Evolutionary conservation across 352 stramenopile species (phyloP).

Genomic region (Phytophthora megakarya): DNA sequence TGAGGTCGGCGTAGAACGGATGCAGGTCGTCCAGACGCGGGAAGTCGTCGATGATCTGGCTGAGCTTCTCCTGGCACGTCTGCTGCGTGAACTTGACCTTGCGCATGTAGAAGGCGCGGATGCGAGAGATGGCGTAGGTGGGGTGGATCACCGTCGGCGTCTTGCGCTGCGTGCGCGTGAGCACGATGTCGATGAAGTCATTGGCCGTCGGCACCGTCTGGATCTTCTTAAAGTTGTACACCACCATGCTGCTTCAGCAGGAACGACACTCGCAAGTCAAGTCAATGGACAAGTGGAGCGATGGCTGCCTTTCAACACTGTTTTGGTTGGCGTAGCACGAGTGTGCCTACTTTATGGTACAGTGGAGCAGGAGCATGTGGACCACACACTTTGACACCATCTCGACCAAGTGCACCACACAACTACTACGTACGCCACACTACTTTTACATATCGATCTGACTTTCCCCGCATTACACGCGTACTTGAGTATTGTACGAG

Average conservation of each 20-base stretch:
- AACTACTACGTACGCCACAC: too few relatives aligned
- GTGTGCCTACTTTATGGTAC: conserved; percentile 15
- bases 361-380: background rate
- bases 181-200: conserved; percentile 99
- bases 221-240: conserved; percentile 99
- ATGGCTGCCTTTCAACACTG: conserved; percentile 3
- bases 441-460: too few relatives aligned
- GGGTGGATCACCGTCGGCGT: conserved; percentile 99
- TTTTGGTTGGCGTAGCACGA: conserved; percentile 20
- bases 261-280: background rate
- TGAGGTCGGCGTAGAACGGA: conserved; percentile 99
- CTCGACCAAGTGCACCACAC: too few relatives aligned
- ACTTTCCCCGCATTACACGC: conserved; percentile 23
- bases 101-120: conserved; percentile 96
- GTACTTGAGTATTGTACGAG: conserved; percentile 8
- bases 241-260: conserved; percentile 85
- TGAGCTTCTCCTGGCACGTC: conserved; percentile 98
- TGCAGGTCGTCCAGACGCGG: conserved; percentile 98
- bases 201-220: conserved; percentile 95
- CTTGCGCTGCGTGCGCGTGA: conserved; percentile 98
- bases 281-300: conserved; percentile 20
- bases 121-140: conserved; percentile 96
- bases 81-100: conserved; percentile 99
- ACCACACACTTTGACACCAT: background rate
- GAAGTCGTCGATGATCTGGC: conserved; percentile 98